These are phyloP conservation scores for Kappamyces sp. DNA, from an alignment of 192 early-diverging fungal species.

Conservation along the genomic window DNA sequence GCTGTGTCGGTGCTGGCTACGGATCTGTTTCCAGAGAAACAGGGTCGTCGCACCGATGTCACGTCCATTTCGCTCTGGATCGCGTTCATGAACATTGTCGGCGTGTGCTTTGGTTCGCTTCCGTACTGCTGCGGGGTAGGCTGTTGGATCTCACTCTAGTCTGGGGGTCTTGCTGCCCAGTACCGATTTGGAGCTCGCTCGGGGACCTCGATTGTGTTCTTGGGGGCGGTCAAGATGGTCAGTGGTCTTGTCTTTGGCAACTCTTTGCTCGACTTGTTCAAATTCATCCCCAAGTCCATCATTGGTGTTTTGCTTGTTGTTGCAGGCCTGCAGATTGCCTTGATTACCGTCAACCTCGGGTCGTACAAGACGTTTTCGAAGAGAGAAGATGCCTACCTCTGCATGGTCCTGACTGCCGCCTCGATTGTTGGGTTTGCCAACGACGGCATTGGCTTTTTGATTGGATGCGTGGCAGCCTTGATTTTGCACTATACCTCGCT, in stretches of 20 bases:
- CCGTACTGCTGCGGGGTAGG: constrained; percentile 56
- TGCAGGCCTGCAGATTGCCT: constrained; percentile 69
- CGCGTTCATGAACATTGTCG: constrained; percentile 73
- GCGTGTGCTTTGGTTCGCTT: constrained; percentile 73
- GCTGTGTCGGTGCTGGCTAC: constrained; percentile 68
- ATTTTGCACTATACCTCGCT: constrained; percentile 25
- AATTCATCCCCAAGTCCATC: constrained; percentile 67
- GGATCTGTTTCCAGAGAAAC: constrained; percentile 72
- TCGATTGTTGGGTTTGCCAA: constrained; percentile 70
- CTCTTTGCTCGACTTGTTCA: constrained; percentile 66
- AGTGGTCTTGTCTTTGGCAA: constrained; percentile 78
- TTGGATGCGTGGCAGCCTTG: constrained; percentile 51
- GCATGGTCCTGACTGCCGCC: constrained; percentile 67
- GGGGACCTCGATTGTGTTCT: constrained; percentile 67
- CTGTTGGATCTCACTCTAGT: constrained; percentile 38
- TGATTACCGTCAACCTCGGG: constrained; percentile 45
- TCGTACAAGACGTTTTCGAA: constrained; percentile 22
- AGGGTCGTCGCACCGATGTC: constrained; percentile 22
- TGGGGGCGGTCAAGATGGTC: constrained; percentile 73
- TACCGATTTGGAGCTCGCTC: constrained; percentile 89
- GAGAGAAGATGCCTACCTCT: constrained; percentile 49
- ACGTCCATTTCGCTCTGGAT: constrained; percentile 52
- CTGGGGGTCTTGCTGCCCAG: constrained; percentile 90
- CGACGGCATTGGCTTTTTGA: constrained; percentile 75
- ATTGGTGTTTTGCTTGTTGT: constrained; percentile 85